Evolutionary conservation across 257 asterid species (phyloP).

Genomic region (Coffea canephora): DNA sequence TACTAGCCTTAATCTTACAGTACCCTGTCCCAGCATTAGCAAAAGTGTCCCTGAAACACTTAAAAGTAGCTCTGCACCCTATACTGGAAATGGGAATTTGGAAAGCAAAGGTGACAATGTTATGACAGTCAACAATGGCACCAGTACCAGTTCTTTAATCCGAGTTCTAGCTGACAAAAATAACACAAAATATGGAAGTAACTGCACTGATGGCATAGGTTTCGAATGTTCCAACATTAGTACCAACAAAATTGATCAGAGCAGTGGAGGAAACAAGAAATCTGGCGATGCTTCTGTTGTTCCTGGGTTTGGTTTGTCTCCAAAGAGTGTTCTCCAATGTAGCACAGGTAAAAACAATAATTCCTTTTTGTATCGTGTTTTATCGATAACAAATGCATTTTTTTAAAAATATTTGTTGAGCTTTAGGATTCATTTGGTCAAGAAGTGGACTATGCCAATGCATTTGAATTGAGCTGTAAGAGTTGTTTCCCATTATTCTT

Average conservation of each 20-base stretch:
- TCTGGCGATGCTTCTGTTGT: slow-evolving; percentile 19
- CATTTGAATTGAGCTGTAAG: neutral
- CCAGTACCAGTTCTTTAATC: slow-evolving; percentile 6
- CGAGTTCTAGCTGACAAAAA: slow-evolving; percentile 7
- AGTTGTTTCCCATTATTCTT: neutral
- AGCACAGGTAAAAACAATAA: slow-evolving; percentile 33
- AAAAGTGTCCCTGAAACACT: slow-evolving; percentile 18
- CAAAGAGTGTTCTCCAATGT: slow-evolving; percentile 42
- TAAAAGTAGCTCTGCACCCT: slow-evolving; percentile 12
- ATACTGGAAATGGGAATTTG: slow-evolving; percentile 11
- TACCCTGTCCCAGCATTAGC: slow-evolving; percentile 5
- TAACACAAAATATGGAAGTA: slow-evolving; percentile 1
- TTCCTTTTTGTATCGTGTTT: neutral
- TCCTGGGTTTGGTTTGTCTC: slow-evolving; percentile 38
- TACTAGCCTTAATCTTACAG: slow-evolving; percentile 19
- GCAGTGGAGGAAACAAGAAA: slow-evolving; percentile 17
- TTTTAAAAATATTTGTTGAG: neutral
- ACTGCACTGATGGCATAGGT: slow-evolving; percentile 14
- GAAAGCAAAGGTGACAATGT: slow-evolving; percentile 19
- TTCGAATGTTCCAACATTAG: slow-evolving; percentile 14
- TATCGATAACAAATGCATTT: neutral
- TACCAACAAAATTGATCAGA: slow-evolving; percentile 16
- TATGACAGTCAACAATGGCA: slow-evolving; percentile 13
- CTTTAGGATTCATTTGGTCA: neutral
- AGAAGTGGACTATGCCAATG: neutral